A percentile compares a stretch with the other conserved stretches of the same genome.
These are phyloP conservation scores for Pythium pectinolyticum DNA, from an alignment of 352 stramenopile species.

Conservation along the genomic window DNA sequence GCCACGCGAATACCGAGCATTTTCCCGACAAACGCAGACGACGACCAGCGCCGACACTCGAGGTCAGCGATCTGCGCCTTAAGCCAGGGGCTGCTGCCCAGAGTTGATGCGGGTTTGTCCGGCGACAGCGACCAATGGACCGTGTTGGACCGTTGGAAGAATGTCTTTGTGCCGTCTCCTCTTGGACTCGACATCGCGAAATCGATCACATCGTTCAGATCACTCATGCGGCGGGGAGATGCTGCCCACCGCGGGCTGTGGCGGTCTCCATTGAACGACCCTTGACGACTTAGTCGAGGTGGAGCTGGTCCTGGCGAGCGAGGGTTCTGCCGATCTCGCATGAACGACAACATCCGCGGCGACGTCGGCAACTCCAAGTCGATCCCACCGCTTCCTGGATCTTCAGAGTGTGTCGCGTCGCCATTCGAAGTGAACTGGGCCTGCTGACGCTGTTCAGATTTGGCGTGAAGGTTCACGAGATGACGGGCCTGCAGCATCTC, in stretches of 20 bases:
- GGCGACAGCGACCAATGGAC: slow-evolving; percentile 44
- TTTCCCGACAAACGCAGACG: slow-evolving; percentile 84
- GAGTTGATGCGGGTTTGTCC: slow-evolving; percentile 31
- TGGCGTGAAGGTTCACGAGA: slow-evolving; percentile 73
- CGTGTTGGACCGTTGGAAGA: slow-evolving; percentile 44
- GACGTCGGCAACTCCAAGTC: slow-evolving; percentile 20
- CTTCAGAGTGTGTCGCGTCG: neutral
- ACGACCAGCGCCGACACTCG: slow-evolving; percentile 82
- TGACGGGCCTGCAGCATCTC: slow-evolving; percentile 86
- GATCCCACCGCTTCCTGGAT: neutral
- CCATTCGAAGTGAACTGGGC: neutral
- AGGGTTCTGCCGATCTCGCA: slow-evolving; percentile 5
- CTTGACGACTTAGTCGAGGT: slow-evolving; percentile 3
- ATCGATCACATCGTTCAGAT: slow-evolving; percentile 37
- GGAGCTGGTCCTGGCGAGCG: neutral
- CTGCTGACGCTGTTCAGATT: slow-evolving; percentile 35
- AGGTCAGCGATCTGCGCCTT: slow-evolving; percentile 85
- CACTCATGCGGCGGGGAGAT: slow-evolving; percentile 65
- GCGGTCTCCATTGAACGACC: slow-evolving; percentile 13
- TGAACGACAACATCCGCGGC: slow-evolving; percentile 27
- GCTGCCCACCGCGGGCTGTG: slow-evolving; percentile 28
- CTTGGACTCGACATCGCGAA: slow-evolving; percentile 23
- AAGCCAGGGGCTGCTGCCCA: slow-evolving; percentile 48
- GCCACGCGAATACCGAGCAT: slow-evolving; percentile 85
- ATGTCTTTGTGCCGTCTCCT: slow-evolving; percentile 24